Evolutionary conservation across 306 rosid species (phyloP), one percentile per base, ranked within the genome.

Genomic region (Cajanus cajan): DNA sequence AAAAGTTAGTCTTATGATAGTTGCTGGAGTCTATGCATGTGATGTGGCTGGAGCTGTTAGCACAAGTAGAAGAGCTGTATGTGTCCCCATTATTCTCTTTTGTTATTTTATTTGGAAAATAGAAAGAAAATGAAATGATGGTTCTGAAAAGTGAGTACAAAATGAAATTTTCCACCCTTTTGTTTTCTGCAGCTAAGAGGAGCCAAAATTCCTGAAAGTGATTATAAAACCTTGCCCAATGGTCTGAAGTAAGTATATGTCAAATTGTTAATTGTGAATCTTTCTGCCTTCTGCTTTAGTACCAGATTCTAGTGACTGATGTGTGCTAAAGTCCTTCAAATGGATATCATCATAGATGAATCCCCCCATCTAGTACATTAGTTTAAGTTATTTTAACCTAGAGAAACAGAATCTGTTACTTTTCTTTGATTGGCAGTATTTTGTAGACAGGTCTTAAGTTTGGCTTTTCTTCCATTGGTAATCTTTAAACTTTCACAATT

Each of bases 201-300:
- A 28, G 84, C 92, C 4, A 94, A 94, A 89, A 68, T 94, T 89
- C 97, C 98, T 34, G 97, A 90, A 79, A 91, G 88, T 84, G 98
- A 94, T 87, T 94, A 48, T 79, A 92, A 77, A 83, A 87, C 93
- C 58, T 92, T 94, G 52, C 95, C 97, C 21, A 94, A 72, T 85
- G 98, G 98, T 77, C 81, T 94, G 68, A 94, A 92, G 98, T 94
- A 79, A 92, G 97, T 88, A 80, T 37, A 67, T 54, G 25, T 47
- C 52, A 68, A 43, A n/a, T 31, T 36, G 45, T 58, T 47, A 22
- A 19, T 76, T 54, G 28, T 80, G 65, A 33, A 71, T 68, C 24
- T 77, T 78, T 28, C 61, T 55, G n/a, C 18, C 70, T 68, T 24
- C 8, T 58, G 67, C 36, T 48, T 57, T 77, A 1, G 57, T 43